Evolutionary conservation across 1,284 basidiomycete genomes (phyloP).

Genomic region (Naganishia sp.): DNA sequence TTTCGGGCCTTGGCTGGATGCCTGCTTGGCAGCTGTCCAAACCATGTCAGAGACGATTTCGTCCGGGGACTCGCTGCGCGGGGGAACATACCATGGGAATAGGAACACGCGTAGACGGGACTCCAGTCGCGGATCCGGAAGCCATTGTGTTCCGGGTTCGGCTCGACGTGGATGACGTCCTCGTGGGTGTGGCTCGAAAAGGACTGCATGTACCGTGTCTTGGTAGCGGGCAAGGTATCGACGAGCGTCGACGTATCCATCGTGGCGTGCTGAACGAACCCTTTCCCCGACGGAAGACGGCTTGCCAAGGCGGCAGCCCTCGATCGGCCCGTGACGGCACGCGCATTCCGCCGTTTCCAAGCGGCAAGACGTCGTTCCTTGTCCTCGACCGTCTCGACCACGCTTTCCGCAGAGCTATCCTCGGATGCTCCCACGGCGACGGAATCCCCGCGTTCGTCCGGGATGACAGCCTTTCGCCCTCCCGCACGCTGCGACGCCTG

Average conservation of each 20-base stretch:
- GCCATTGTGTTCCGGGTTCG: slow-evolving; percentile 27
- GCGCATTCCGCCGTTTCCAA: slow-evolving; percentile 4
- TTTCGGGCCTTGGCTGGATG: slow-evolving; percentile 1
- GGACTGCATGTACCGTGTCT: slow-evolving; percentile 18
- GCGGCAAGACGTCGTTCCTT: background rate
- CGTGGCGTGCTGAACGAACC: background rate
- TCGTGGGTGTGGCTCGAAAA: slow-evolving; percentile 16
- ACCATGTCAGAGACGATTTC: background rate
- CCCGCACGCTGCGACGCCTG: slow-evolving; percentile 4
- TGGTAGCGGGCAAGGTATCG: background rate
- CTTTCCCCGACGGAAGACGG: background rate
- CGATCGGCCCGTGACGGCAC: background rate
- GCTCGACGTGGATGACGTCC: slow-evolving; percentile 19
- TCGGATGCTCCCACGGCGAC: no score
- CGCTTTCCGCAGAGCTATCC: background rate
- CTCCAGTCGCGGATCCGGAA: slow-evolving; percentile 25
- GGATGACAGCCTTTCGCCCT: background rate
- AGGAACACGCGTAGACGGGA: slow-evolving; percentile 32
- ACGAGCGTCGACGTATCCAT: background rate
- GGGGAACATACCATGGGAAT: slow-evolving; percentile 22
- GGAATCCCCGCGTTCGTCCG: no score
- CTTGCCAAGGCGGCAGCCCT: background rate
- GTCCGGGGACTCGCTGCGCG: background rate
- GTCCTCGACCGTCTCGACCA: background rate
- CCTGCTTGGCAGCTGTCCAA: slow-evolving; percentile 1